These are phyloP conservation scores for Ganoderma lingzhi DNA, from an alignment of 1,284 basidiomycete genomes.

Conservation along the genomic window DNA sequence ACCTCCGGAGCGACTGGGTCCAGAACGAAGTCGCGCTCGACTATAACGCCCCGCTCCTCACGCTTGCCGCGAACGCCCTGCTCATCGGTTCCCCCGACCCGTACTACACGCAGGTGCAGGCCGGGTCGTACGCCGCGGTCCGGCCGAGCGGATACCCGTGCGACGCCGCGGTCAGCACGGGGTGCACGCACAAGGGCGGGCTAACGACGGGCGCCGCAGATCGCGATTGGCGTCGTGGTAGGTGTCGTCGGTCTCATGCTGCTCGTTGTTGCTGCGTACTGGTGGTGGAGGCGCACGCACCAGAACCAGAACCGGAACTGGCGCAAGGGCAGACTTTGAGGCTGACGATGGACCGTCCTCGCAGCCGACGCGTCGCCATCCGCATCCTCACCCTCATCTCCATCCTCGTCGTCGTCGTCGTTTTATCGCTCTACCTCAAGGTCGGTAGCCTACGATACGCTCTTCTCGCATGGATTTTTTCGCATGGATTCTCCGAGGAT, in stretches of 20 bases:
- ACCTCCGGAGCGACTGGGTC: slow-evolving; percentile 85
- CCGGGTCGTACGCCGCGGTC: slow-evolving; percentile 69
- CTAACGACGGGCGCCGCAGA: slow-evolving; percentile 62
- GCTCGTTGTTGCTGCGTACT: slow-evolving; percentile 57
- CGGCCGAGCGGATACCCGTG: slow-evolving; percentile 78
- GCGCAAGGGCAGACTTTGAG: neutral
- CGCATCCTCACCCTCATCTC: neutral
- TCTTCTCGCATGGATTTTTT: neutral
- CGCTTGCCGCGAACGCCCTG: slow-evolving; percentile 79
- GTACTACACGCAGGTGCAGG: slow-evolving; percentile 75
- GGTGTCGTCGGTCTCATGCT: slow-evolving; percentile 67
- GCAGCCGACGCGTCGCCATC: neutral
- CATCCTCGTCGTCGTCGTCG: neutral
- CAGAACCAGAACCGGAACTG: neutral
- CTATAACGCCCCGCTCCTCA: slow-evolving; percentile 88
- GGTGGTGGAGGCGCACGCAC: slow-evolving; percentile 35
- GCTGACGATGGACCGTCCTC: neutral
- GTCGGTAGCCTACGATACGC: neutral
- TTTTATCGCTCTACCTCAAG: neutral
- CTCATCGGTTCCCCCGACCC: slow-evolving; percentile 78
- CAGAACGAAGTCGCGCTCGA: slow-evolving; percentile 84
- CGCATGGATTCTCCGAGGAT: neutral
- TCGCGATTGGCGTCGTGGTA: slow-evolving; percentile 77
- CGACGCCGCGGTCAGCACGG: slow-evolving; percentile 70
- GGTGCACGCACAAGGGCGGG: slow-evolving; percentile 50